Percentiles rank a stretch among this genome's conserved stretches.
phyloP scores from a whole-genome alignment of 805 yeast species.

The Kregervanrija pseudodelftensis region DNA sequence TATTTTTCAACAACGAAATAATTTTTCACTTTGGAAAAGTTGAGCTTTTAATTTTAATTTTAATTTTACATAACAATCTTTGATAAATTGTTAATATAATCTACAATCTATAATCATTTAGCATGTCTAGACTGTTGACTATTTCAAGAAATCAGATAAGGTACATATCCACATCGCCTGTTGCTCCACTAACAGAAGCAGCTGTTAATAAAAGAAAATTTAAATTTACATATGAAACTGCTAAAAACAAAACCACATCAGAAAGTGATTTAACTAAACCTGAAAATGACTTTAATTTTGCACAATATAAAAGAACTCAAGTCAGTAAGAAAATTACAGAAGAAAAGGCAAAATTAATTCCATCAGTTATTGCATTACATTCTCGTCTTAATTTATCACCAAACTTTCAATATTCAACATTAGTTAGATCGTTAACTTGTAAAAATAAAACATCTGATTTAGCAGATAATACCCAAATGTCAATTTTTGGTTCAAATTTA shows the following conservation, averaged over 20 bases:
- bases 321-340: constrained; percentile 33
- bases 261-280: constrained; percentile 13
- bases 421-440: constrained; percentile 78
- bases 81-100: no score
- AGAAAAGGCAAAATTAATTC: constrained; percentile 49
- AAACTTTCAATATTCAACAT: constrained; percentile 50
- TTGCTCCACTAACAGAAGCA: constrained; percentile 4
- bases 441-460: constrained; percentile 31
- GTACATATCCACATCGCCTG: constrained; percentile 12
- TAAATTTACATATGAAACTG: constrained; percentile 24
- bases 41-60: no score
- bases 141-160: constrained; percentile 3
- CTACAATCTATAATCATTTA: no score
- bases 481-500: constrained; percentile 75
- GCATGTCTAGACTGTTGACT: no score
- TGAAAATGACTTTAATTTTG: constrained; percentile 24
- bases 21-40: no score
- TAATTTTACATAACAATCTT: no score
- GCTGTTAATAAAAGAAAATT: constrained; percentile 10
- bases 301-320: constrained; percentile 22
- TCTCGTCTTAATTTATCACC: constrained; percentile 62
- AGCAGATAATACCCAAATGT: constrained; percentile 71
- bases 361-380: constrained; percentile 74
- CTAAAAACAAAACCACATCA: constrained; percentile 15
- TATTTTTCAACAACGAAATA: no score